Percentiles rank a stretch among this genome's conserved stretches.
Conservation (phyloP, 164 flowering plant genomes). For the Piper betle region DNA sequence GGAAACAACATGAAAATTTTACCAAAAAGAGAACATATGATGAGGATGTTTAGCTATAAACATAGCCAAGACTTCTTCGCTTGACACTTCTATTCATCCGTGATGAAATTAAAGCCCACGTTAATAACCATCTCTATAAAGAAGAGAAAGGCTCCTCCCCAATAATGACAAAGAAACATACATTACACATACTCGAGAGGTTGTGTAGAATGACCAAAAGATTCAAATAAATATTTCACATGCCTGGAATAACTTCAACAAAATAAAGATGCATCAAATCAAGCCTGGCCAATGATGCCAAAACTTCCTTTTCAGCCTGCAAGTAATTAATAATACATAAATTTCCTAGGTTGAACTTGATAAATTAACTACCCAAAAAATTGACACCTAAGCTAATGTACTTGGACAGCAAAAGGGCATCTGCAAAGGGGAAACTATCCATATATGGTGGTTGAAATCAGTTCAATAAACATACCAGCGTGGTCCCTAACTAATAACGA, state of each 20-base stretch:
- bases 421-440: background rate
- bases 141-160: too few relatives aligned
- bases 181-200: too few relatives aligned
- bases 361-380: background rate
- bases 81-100: background rate
- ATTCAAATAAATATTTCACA: conserved; percentile 3
- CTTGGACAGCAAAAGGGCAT: background rate
- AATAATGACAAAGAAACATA: too few relatives aligned
- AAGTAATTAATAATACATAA: conserved; percentile 7
- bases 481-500: too few relatives aligned
- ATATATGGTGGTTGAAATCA: background rate
- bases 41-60: background rate
- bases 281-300: conserved; percentile 72
- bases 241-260: conserved; percentile 61
- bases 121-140: background rate
- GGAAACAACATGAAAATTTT: background rate
- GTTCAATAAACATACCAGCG: too few relatives aligned
- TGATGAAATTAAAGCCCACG: background rate
- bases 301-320: conserved; percentile 79
- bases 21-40: background rate
- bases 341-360: background rate
- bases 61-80: background rate
- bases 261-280: conserved; percentile 55
- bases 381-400: background rate
- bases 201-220: background rate